Evolutionary conservation across 2,329 filamentous ascomycete species (phyloP).

Genomic region (Alternaria gansuensis): DNA sequence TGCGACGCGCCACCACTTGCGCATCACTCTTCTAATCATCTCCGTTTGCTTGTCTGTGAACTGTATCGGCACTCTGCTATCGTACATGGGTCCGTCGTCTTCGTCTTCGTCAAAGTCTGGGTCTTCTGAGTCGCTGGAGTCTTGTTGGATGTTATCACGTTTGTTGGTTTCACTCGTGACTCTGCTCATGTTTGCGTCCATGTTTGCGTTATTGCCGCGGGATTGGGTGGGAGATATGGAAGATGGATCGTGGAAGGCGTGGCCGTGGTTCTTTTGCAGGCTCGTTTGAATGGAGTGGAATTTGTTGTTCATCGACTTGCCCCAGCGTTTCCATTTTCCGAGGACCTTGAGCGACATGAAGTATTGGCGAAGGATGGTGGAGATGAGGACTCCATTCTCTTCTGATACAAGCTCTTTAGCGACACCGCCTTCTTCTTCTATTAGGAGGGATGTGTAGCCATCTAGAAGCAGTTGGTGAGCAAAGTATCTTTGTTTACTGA

Average conservation of each 20-base stretch:
- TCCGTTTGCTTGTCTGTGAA: constrained; percentile 58
- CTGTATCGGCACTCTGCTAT: constrained; percentile 56
- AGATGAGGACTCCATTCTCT: constrained; percentile 87
- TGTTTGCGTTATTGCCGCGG: constrained; percentile 1
- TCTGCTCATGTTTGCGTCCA: constrained; percentile 27
- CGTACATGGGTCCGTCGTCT: constrained; percentile 51
- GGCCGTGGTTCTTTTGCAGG: constrained; percentile 63
- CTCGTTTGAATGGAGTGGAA: constrained; percentile 72
- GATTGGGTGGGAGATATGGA: constrained; percentile 36
- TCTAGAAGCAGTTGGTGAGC: constrained; percentile 57
- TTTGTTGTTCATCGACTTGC: constrained; percentile 67
- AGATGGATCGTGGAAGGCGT: constrained; percentile 58
- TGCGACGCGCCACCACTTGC: constrained; percentile 76
- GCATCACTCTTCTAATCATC: constrained; percentile 73
- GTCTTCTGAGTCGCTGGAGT: constrained; percentile 28
- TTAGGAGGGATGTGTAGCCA: constrained; percentile 79
- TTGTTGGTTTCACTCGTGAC: constrained; percentile 10
- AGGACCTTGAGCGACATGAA: constrained; percentile 86
- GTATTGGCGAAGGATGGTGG: constrained; percentile 86
- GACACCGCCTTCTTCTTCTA: constrained; percentile 76
- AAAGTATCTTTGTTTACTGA: background rate
- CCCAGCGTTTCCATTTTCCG: constrained; percentile 79
- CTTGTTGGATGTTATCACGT: background rate
- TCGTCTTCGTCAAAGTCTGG: constrained; percentile 53
- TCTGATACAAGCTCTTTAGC: constrained; percentile 83